Conservation (phyloP, 1,139 yeast genomes). For the Sugiyamaella paludigena region DNA sequence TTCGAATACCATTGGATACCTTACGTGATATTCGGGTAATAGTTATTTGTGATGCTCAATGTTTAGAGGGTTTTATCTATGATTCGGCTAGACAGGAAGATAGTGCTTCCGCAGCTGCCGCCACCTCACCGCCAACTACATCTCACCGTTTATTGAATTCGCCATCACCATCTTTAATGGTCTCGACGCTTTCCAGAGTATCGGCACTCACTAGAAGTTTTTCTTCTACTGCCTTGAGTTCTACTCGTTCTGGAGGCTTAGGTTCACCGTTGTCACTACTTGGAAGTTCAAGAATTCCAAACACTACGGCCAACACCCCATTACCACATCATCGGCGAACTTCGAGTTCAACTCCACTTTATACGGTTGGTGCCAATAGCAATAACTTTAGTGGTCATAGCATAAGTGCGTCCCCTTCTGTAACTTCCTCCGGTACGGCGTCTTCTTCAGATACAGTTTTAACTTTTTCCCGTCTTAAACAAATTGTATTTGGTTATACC, state of each 20-base stretch:
- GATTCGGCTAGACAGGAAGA: slow-evolving; percentile 22
- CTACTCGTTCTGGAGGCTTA: not conserved
- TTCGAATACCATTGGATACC: slow-evolving; percentile 19
- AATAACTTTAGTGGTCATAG: too few species aligned
- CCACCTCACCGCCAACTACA: slow-evolving; percentile 5
- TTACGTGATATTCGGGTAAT: slow-evolving; percentile 29
- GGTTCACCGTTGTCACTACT: slow-evolving; percentile 4
- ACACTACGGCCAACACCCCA: not conserved
- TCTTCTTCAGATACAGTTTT: slow-evolving; percentile 14
- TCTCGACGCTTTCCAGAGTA: slow-evolving; percentile 5
- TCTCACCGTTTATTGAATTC: slow-evolving; percentile 2
- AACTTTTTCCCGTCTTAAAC: slow-evolving; percentile 23
- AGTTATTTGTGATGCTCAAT: slow-evolving; percentile 26
- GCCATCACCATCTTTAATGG: slow-evolving; percentile 6
- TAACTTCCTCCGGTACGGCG: slow-evolving; percentile 1
- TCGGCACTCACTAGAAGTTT: slow-evolving; percentile 11
- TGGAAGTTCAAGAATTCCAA: not conserved
- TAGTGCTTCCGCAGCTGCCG: not conserved
- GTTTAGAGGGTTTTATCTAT: slow-evolving; percentile 25
- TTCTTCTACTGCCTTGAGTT: slow-evolving; percentile 14
- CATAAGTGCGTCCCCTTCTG: not conserved
- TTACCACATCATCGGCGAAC: slow-evolving; percentile 7
- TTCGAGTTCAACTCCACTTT: slow-evolving; percentile 3
- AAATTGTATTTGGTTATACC: slow-evolving; percentile 30
- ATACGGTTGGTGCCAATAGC: not conserved